phyloP scores from a whole-genome alignment of 441 rosid genomes.

The Mallotus japonicus region DNA sequence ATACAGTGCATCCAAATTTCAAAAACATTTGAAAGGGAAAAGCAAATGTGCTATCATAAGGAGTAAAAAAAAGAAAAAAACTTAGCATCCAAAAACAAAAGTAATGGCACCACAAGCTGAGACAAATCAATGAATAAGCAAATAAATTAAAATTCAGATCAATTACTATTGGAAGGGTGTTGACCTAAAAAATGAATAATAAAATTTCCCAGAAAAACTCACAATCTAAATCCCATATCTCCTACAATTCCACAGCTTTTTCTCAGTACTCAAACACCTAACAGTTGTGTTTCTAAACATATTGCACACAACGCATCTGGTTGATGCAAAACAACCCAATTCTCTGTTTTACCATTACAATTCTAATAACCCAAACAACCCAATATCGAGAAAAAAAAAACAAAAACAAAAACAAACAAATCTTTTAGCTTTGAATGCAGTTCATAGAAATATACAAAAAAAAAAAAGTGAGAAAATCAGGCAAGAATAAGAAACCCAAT shows the following conservation, averaged over 20 bases:
- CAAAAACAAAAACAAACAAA: background rate
- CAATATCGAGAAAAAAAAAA: background rate
- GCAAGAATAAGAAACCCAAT: conserved; percentile 1
- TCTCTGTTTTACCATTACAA: background rate
- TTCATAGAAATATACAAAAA: background rate
- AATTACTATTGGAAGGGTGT: background rate
- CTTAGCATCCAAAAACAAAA: background rate
- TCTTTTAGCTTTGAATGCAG: background rate
- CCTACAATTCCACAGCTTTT: conserved; percentile 11
- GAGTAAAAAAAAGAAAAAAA: background rate
- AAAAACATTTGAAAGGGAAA: background rate
- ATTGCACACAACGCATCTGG: background rate
- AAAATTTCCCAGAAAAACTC: conserved; percentile 8
- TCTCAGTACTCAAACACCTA: conserved; percentile 19
- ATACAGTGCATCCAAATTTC: conserved; percentile 6
- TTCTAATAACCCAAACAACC: background rate
- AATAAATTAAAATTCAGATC: background rate
- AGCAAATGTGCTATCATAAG: background rate
- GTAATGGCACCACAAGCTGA: background rate
- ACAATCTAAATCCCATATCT: conserved; percentile 10
- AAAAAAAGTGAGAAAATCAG: background rate
- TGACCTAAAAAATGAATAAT: background rate
- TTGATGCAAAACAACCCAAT: conserved; percentile 6
- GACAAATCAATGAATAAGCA: background rate
- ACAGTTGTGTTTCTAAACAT: background rate